phyloP scores from a whole-genome alignment of 495 filamentous ascomycete genomes.

The Neurospora discreta region DNA sequence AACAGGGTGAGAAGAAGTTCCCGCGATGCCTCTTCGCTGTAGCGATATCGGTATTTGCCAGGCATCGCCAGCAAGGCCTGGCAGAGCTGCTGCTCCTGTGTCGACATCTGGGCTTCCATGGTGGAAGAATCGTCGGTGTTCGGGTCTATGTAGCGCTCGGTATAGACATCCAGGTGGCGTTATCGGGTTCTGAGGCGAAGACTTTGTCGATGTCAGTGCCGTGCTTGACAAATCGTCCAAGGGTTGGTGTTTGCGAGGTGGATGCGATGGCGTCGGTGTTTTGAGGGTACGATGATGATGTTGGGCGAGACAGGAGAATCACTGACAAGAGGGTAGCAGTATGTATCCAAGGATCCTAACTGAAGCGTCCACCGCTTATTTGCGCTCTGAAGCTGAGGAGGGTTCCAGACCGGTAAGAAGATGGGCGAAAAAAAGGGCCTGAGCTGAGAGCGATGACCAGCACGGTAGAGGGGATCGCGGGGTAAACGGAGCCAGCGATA shows the following conservation, averaged over 20 bases:
- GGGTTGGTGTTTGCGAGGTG: neutral
- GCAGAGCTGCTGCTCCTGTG: constrained; percentile 71
- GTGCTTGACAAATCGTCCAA: neutral
- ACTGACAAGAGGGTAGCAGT: neutral
- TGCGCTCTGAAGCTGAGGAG: neutral
- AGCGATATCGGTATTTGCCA: constrained; percentile 55
- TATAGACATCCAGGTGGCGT: neutral
- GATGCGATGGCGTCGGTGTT: neutral
- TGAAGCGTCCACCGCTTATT: neutral
- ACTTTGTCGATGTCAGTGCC: neutral
- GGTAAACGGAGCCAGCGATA: neutral
- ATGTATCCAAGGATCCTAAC: neutral
- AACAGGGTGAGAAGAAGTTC: constrained; percentile 72
- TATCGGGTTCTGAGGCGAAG: neutral
- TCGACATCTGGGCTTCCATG: constrained; percentile 44
- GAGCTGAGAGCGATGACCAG: neutral
- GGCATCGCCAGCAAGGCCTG: constrained; percentile 64
- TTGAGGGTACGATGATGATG: neutral
- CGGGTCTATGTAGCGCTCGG: neutral
- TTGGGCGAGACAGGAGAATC: neutral
- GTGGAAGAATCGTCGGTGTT: constrained; percentile 2
- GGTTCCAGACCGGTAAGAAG: neutral
- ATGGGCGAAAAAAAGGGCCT: neutral
- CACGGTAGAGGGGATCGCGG: neutral
- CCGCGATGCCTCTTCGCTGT: constrained; percentile 53